Percentiles rank a stretch among this genome's conserved stretches.
These are phyloP conservation scores for Sideroxylon spinosum DNA, from an alignment of 179 eudicot species.

Conservation along the genomic window DNA sequence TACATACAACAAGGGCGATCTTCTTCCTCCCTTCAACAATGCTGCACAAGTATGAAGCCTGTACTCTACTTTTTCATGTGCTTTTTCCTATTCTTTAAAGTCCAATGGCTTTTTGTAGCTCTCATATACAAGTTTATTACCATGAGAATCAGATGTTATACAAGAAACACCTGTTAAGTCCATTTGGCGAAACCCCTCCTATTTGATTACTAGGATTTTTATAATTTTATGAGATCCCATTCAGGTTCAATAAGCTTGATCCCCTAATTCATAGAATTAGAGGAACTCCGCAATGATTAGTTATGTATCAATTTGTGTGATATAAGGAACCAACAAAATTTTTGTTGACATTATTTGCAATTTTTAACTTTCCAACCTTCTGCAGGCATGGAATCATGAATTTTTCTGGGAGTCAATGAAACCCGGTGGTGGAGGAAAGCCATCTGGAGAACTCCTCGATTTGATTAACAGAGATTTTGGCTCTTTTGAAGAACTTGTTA, in stretches of 20 bases:
- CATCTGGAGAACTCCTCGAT: constrained; percentile 72
- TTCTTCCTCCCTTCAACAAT: constrained; percentile 80
- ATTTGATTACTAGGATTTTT: not conserved
- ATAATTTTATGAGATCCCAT: not conserved
- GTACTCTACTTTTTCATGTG: not conserved
- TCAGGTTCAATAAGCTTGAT: not conserved
- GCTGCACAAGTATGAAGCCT: constrained; percentile 71
- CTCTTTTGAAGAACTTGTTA: constrained; percentile 65
- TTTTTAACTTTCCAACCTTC: not conserved
- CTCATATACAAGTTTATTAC: not conserved
- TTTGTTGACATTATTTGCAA: not conserved
- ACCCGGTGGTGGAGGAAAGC: constrained; percentile 91
- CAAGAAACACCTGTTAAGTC: not conserved
- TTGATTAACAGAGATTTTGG: constrained; percentile 86
- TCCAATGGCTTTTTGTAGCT: not conserved
- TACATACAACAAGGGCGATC: constrained; percentile 77
- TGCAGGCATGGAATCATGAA: constrained; percentile 81
- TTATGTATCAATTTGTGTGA: too few species aligned
- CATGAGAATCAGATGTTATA: not conserved
- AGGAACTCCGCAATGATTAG: too few species aligned
- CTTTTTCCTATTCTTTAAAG: not conserved
- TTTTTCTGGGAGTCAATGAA: constrained; percentile 93
- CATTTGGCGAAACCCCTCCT: not conserved
- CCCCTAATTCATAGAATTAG: too few species aligned
- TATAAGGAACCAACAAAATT: not conserved